Evolutionary conservation across 345 rosid genomes (phyloP), one percentile per base, ranked within the genome.

Genomic region (Trapa incisa): DNA sequence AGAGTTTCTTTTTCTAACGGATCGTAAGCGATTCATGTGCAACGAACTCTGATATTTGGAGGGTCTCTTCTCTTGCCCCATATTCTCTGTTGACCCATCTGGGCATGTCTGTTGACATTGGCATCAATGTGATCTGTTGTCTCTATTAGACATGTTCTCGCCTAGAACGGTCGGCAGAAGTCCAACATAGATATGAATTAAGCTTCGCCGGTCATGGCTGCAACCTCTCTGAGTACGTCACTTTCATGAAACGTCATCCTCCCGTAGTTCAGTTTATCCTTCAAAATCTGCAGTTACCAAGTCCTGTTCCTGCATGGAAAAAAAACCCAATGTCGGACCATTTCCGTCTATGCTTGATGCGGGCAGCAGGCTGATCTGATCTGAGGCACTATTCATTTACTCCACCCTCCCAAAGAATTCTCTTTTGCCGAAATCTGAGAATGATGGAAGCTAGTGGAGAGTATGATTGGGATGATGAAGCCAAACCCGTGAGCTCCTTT

Each of bases 401-500:
- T 50, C 16, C 32, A 54, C 33, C 5, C 33, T 33, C 29, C 4
- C 22, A 1, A 6, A 2, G 4, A 6, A 7, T 3, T 8, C 10
- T 54, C 60, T 29, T 22, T 57, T 57, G 61, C 61, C 61, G 22
- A 3, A 22, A 29, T 58, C 35, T 33, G 38, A 32, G 35, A 58
- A 58, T 29, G 37, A 58, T 58, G 63, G 63, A 11, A 58, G 63
- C 37, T 32, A 58, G 63, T 58, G 63, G 63, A 8, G 37, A 38
- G 3, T 32, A 58, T 58, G 63, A 58, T 58, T 58, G 63, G 38
- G 63, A 58, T 58, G 63, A 58, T 35, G 33, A 32, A 33, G 38
- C 38, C 32, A 58, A 38, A 58, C 63, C 63, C 63, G 33, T 58
- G 63, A 58, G 63, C 4, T 58, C 38, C 38, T 33, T 1, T 6